Evolutionary conservation across 345 rosid species (phyloP).

Genomic region (Moricandia arvensis): DNA sequence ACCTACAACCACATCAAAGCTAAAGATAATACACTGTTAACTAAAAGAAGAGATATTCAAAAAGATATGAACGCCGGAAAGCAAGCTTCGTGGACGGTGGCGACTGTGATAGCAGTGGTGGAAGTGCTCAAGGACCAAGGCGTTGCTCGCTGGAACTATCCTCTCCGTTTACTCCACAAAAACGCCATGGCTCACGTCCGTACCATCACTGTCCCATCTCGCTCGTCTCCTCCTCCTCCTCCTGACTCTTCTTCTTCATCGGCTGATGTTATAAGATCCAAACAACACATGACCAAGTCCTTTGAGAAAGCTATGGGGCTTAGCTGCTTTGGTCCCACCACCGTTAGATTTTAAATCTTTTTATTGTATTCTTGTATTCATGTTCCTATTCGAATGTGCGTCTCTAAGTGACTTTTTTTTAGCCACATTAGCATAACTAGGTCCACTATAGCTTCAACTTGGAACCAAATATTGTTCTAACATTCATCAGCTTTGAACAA

Average conservation of each 20-base stretch:
- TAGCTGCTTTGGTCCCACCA: slow-evolving; percentile 52
- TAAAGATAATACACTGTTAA: background rate
- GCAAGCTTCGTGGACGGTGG: slow-evolving; percentile 51
- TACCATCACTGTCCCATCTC: slow-evolving; percentile 23
- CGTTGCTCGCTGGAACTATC: slow-evolving; percentile 62
- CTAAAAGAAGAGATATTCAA: background rate
- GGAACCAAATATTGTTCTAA: background rate
- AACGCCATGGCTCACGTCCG: slow-evolving; percentile 43
- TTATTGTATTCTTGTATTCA: background rate
- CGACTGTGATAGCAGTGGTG: slow-evolving; percentile 57
- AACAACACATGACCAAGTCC: slow-evolving; percentile 19
- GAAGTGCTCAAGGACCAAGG: slow-evolving; percentile 79
- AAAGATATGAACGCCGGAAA: slow-evolving; percentile 10
- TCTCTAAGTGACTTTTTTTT: slow-evolving; percentile 1
- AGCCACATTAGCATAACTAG: background rate
- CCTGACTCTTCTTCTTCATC: slow-evolving; percentile 17
- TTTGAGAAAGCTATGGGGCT: slow-evolving; percentile 42
- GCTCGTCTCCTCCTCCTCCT: slow-evolving; percentile 18
- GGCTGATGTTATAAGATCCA: slow-evolving; percentile 23
- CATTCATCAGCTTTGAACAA: background rate
- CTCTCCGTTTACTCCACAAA: slow-evolving; percentile 45
- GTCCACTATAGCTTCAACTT: background rate
- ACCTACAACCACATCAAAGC: slow-evolving; percentile 1
- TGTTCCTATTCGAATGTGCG: background rate
- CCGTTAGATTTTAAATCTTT: slow-evolving; percentile 37